Evolutionary conservation across 78 protist species (phyloP).

Genomic region (Speleostelium caveatum): DNA sequence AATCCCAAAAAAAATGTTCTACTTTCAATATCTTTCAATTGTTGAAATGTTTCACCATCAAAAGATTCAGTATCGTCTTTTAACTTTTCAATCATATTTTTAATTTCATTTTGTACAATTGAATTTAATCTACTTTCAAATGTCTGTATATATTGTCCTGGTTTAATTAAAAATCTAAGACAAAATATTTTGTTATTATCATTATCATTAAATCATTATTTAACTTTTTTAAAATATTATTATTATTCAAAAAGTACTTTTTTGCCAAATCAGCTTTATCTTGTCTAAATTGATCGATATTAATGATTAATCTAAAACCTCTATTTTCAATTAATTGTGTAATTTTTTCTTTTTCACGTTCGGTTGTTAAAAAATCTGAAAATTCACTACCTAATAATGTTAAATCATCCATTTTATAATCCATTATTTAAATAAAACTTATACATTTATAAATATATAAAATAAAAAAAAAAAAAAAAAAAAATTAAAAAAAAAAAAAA

Average conservation of each 20-base stretch:
- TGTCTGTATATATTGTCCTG: neutral
- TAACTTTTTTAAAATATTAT: neutral
- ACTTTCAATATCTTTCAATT: neutral
- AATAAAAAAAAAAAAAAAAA: neutral
- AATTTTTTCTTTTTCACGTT: neutral
- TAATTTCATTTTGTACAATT: neutral
- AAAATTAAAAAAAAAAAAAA: neutral
- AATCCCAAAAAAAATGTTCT: conserved; percentile 88
- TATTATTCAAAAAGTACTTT: neutral
- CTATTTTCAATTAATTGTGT: conserved; percentile 24
- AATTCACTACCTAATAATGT: neutral
- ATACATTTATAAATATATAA: neutral
- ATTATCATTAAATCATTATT: neutral
- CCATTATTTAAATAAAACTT: neutral
- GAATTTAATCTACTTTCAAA: conserved; percentile 1
- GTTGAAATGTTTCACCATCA: conserved; percentile 5
- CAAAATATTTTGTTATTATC: neutral
- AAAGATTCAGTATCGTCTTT: neutral
- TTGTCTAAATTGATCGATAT: conserved; percentile 30
- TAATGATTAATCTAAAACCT: conserved; percentile 10
- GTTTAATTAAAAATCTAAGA: conserved; percentile 23
- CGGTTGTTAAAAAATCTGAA: neutral
- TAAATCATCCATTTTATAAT: neutral
- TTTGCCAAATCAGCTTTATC: neutral
- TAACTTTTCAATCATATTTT: conserved; percentile 1